Base-by-base conservation (phyloP, 2,329 filamentous ascomycete genomes). In the Byssoonygena ceratinophila region DNA sequence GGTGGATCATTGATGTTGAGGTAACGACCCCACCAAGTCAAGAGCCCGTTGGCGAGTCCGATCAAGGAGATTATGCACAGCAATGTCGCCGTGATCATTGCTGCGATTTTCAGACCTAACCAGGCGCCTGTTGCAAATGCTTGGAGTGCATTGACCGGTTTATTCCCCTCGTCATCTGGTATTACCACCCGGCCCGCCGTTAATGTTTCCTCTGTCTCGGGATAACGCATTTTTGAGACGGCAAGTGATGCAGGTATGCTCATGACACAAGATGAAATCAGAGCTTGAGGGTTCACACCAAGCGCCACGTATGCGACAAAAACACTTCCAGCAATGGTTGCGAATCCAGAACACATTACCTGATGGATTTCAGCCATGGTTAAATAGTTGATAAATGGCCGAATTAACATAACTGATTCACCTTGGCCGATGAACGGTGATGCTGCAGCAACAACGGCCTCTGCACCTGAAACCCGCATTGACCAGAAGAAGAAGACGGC, bases 391-490 rank as follows among this genome's bases (percentile, higher is more conserved):
- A 95, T 82, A 67, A 94, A 95, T 0, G 88, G 88, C 51, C 83
- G 82, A 68, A 96, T 88, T 63, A 96, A 74, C 85, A 95, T 94
- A 55, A 87, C 88, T 22, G 86, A 92, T 75, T 95, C 90, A 64
- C 90, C 89, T 73, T 94, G 89, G 7, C 90, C 90, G 63, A 95
- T 92, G 71, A 95, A 95, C 7, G 90, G 90, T 0, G 89, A 94
- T 8, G 90, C 89, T 31, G 90, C 86, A 31, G 90, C 90, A 54
- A 95, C 90, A 46, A 95, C 85, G n/a, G 90, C 88, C 69, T 95
- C 90, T 43, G 87, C 87, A 56, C 90, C 90, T 3, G 88, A 94
- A 4, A 95, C 87, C 48, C 81, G 79, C 70, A 96, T 83, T 41
- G 76, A 78, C 85, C 87, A 94, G 79, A 91, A 94, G 77, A 96